Base-by-base conservation (phyloP, 805 yeast genomes). In the Sungouiella thailandica region DNA sequence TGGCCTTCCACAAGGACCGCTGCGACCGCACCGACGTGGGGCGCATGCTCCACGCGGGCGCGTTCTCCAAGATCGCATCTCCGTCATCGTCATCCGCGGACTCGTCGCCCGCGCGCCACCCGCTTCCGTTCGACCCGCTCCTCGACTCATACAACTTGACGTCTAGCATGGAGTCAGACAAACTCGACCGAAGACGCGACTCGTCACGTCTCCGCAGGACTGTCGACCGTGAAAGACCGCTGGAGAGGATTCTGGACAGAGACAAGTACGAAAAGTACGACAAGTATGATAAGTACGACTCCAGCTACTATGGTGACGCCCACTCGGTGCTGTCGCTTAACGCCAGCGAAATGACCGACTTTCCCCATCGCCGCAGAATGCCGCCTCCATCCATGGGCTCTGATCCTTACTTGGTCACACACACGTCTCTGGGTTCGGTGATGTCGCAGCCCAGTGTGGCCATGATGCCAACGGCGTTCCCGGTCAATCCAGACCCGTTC, bases 1-100 rank as follows among this genome's bases (percentile, higher is more conserved):
- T 52, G 3, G 31, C 39, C 7, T 65, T 65, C 35, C 53, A 50
- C 28, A 55, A 49, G 27, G 71, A 65, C 40, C 49, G 71, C 27
- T 65, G 71, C 43, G 71, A 65, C 27, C 50, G 54, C 37, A 50
- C 62, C 3, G 34, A 39, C 3, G 18, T 50, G 17, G 37, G 32
- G 24, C 35, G 35, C 14, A 28, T 29, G 4, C 33, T 28, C 22
- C 29, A 29, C n/a, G 6, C 28, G 3, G 28, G 29, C 17, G 17
- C 19, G 3, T 5, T 15, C 4, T n/a, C 18, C 9, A 29, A 29
- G 15, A 15, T 5, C 22, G 18, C 29, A 4, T 13, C 26, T 12
- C 17, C 28, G 4, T n/a, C 36, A 7, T 24, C 17, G 4, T 17
- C 36, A 7, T 28, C 36, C 11, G 22, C n/a, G 12, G 31, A 18